These are phyloP conservation scores for Cercospora zeae-maydis DNA, from an alignment of 2,329 filamentous ascomycete species.

Conservation along the genomic window DNA sequence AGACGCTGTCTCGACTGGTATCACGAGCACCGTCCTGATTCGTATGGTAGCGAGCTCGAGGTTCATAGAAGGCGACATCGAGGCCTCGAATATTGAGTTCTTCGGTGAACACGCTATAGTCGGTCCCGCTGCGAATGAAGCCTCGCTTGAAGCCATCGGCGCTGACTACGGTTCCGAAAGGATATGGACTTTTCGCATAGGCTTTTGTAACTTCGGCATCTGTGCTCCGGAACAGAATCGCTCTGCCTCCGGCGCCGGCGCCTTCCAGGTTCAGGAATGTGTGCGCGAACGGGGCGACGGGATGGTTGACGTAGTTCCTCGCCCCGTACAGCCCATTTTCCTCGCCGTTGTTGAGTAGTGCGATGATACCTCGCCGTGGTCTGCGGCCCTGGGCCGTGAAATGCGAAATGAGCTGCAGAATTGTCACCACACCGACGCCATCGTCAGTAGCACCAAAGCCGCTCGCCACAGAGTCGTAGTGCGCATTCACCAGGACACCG, in stretches of 20 bases:
- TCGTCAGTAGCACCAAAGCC: slow-evolving; percentile 93
- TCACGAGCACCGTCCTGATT: slow-evolving; percentile 81
- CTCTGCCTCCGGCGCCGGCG: slow-evolving; percentile 84
- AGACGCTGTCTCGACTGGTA: slow-evolving; percentile 67
- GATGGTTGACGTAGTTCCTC: slow-evolving; percentile 76
- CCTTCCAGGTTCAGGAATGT: slow-evolving; percentile 95
- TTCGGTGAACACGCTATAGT: slow-evolving; percentile 79
- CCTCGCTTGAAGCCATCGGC: slow-evolving; percentile 79
- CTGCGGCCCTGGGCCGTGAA: slow-evolving; percentile 67
- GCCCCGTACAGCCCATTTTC: slow-evolving; percentile 90
- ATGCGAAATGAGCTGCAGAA: slow-evolving; percentile 81
- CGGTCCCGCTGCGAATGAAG: slow-evolving; percentile 78
- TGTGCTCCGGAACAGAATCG: slow-evolving; percentile 80
- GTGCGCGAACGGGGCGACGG: slow-evolving; percentile 73
- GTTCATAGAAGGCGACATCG: slow-evolving; percentile 90
- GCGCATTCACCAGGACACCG: slow-evolving; percentile 88
- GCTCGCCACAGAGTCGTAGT: slow-evolving; percentile 90
- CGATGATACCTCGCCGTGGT: slow-evolving; percentile 75
- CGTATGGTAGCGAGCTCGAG: slow-evolving; percentile 84
- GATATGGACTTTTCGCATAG: slow-evolving; percentile 67
- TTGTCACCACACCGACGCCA: slow-evolving; percentile 81
- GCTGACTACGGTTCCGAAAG: slow-evolving; percentile 78
- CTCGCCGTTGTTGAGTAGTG: slow-evolving; percentile 91
- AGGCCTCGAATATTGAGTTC: slow-evolving; percentile 72
- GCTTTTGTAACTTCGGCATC: slow-evolving; percentile 80